Evolutionary conservation across 805 yeast genomes (phyloP), one percentile per base, ranked within the genome.

Genomic region (Ogataea corticis): DNA sequence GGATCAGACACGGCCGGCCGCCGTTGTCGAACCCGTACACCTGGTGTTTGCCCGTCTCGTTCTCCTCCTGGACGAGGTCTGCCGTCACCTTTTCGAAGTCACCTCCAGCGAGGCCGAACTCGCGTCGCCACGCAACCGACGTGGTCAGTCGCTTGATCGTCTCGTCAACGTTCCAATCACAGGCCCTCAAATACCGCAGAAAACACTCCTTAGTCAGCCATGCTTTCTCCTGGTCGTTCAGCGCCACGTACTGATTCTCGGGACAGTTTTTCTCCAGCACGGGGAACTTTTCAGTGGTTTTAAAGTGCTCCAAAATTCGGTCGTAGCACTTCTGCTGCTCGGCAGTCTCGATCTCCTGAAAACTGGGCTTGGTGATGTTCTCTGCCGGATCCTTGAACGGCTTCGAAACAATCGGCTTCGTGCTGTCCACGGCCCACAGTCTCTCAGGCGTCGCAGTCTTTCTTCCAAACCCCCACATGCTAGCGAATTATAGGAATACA

Each of bases 121-220:
- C 92, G 55, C 98, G 80, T 69, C 99, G 79, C 99, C 99, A 94
- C 2, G 87, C 84, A 18, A 94, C 62, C 0, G 97, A 83, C 32
- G 76, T 77, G 48, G 82, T 83, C 2, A 94, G 68, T 57, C 99
- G 78, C 47, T 78, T 78, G 38, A 82, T 82, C 32, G 91, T 82
- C 2, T 84, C 88, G 30, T 73, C 69, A 0, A 73, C 70, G 36
- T 80, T 75, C 98, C 99, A 94, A 63, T 87, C 86, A 31, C 97
- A 85, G 12, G 99, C 99, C 41, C 97, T 76, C 42, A 92, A 70
- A 63, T 94, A 94, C 62, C 99, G 77, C 56, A 88, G 66, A 42
- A 94, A 70, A 63, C 99, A 94, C 65, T 94, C 97, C 56, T 82
- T 78, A 2, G 97, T 85, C 42, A 94, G 72, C 98, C 98, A 94